A percentile compares a stretch with the other conserved stretches of the same genome.
phyloP scores from a whole-genome alignment of 1,284 basidiomycete genomes.

The Microbotryum intermedium region DNA sequence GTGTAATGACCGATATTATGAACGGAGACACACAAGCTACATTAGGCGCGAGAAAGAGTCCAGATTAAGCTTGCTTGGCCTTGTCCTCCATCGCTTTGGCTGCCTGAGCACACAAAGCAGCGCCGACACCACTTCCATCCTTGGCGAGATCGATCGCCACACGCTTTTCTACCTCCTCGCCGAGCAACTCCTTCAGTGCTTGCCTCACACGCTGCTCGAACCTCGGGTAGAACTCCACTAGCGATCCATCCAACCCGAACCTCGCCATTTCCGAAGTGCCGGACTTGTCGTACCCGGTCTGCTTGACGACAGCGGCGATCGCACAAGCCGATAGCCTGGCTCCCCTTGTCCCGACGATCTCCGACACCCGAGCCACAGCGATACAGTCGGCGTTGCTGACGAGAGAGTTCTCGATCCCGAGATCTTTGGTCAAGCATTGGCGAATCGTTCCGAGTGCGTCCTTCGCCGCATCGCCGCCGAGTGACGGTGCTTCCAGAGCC shows the following conservation, averaged over 20 bases:
- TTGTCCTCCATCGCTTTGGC: conserved; percentile 24
- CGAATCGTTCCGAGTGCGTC: conserved; percentile 21
- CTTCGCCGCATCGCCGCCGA: conserved; percentile 12
- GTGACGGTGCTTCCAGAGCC: conserved; percentile 52
- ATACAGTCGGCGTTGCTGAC: conserved; percentile 48
- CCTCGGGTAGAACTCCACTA: conserved; percentile 82
- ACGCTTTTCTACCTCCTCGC: conserved; percentile 64
- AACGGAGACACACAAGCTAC: not conserved
- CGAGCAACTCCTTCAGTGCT: conserved; percentile 66
- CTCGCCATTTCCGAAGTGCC: conserved; percentile 43
- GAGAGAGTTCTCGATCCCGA: conserved; percentile 54
- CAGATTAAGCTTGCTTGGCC: not conserved
- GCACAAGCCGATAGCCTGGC: conserved; percentile 76
- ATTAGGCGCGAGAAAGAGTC: too few relatives aligned
- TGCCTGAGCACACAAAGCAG: conserved; percentile 27
- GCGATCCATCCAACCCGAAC: conserved; percentile 83
- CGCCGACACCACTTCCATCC: conserved; percentile 90
- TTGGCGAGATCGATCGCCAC: conserved; percentile 86
- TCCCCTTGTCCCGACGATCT: conserved; percentile 70
- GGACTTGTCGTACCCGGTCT: conserved; percentile 57
- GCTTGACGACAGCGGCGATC: conserved; percentile 72
- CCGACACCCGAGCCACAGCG: conserved; percentile 70
- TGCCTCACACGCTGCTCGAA: conserved; percentile 68
- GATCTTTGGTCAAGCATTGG: conserved; percentile 44
- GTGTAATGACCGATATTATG: not conserved